phyloP scores from a whole-genome alignment of 2,329 filamentous ascomycete species.

The Clonostachys byssicola region DNA sequence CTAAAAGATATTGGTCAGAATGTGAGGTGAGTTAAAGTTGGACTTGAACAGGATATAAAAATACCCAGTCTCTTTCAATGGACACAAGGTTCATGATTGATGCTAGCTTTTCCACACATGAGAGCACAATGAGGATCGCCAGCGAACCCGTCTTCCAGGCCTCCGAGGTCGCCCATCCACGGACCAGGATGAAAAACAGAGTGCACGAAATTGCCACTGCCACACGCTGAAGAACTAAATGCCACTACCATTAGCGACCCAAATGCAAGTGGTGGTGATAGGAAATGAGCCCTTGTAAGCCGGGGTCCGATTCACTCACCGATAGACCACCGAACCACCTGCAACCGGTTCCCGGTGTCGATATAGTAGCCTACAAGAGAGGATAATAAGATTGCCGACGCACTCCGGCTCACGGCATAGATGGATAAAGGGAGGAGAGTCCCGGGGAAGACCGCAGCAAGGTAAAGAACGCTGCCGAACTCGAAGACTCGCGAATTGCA shows the following conservation, averaged over 20 bases:
- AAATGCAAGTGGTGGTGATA: no score
- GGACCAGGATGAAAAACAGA: slow-evolving; percentile 31
- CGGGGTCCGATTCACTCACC: no score
- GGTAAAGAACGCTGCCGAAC: slow-evolving; percentile 56
- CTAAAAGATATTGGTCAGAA: slow-evolving; percentile 1
- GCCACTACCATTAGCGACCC: neutral
- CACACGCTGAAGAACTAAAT: slow-evolving; percentile 27
- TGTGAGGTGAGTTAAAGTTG: neutral
- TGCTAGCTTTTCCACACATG: slow-evolving; percentile 65
- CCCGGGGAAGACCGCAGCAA: slow-evolving; percentile 48
- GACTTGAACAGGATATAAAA: neutral
- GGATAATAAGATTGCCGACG: slow-evolving; percentile 53
- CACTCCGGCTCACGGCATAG: slow-evolving; percentile 61
- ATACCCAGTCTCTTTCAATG: slow-evolving; percentile 68
- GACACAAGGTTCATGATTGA: slow-evolving; percentile 63
- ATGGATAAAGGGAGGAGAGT: slow-evolving; percentile 63
- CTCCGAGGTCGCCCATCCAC: neutral
- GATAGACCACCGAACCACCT: slow-evolving; percentile 46
- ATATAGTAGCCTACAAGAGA: slow-evolving; percentile 55
- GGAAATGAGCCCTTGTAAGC: no score
- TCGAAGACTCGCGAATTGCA: slow-evolving; percentile 64
- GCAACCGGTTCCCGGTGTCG: slow-evolving; percentile 48
- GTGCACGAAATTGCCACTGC: slow-evolving; percentile 42
- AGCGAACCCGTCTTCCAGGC: slow-evolving; percentile 17
- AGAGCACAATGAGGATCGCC: slow-evolving; percentile 39